Conservation (phyloP, 805 yeast species). For the Myxozyma vanderwaltii region DNA sequence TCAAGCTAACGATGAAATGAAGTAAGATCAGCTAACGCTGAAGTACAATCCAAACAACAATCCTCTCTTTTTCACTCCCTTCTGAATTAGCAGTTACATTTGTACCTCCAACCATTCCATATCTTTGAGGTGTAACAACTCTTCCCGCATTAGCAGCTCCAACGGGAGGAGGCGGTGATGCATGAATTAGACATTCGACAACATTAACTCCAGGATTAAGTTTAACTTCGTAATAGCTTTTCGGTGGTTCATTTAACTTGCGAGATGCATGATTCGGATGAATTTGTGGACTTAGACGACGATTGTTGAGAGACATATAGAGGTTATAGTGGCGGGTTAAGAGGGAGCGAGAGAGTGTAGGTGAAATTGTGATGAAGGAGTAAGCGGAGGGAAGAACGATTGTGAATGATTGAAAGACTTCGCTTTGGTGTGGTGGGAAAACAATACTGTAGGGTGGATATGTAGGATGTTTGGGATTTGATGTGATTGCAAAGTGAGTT, state of each 20-base stretch:
- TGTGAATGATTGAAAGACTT: conserved; percentile 31
- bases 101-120: conserved; percentile 15
- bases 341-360: conserved; percentile 28
- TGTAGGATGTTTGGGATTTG: conserved; percentile 12
- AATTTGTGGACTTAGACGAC: conserved; percentile 32
- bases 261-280: conserved; percentile 20
- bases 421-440: conserved; percentile 30
- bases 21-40: conserved; percentile 16
- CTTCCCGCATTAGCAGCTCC: conserved; percentile 7
- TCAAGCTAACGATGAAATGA: not conserved
- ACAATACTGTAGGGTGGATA: conserved; percentile 23
- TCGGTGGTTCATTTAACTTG: conserved; percentile 26
- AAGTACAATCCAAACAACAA: conserved; percentile 32
- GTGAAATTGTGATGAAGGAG: conserved; percentile 30
- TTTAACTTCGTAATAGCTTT: conserved; percentile 31
- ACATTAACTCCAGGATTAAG: conserved; percentile 30
- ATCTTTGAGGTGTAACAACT: conserved; percentile 18
- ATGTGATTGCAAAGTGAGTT: conserved; percentile 26
- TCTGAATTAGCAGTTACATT: conserved; percentile 22
- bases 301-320: conserved; percentile 32
- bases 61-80: conserved; percentile 32
- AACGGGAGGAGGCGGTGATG: conserved; percentile 27
- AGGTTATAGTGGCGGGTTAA: conserved; percentile 30
- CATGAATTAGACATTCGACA: conserved; percentile 33
- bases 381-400: conserved; percentile 29